Conservation (phyloP, 2,329 filamentous ascomycete genomes). For the Penicillium corylophilum region DNA sequence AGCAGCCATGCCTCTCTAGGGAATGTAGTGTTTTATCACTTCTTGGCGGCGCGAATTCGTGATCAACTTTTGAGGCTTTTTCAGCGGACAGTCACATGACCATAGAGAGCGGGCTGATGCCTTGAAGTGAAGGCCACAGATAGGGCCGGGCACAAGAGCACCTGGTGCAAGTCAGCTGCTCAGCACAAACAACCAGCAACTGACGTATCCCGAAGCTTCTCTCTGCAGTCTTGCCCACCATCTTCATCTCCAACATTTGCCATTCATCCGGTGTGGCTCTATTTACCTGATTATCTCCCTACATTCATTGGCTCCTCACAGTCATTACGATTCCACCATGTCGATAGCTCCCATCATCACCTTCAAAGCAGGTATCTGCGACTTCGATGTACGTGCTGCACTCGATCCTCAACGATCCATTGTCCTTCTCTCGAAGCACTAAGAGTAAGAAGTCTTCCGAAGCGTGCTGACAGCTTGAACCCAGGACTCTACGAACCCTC, state of each 20-base stretch:
- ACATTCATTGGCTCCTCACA: not conserved
- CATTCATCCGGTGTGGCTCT: slow-evolving; percentile 12
- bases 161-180: slow-evolving; percentile 17
- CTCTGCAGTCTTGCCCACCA: slow-evolving; percentile 15
- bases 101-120: not conserved
- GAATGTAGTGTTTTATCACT: too few species aligned
- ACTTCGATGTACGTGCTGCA: slow-evolving; percentile 67
- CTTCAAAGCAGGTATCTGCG: slow-evolving; percentile 92
- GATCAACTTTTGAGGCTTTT: too few species aligned
- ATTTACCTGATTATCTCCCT: not conserved
- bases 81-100: not conserved
- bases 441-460: too few species aligned
- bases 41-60: too few species aligned
- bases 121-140: slow-evolving; percentile 8
- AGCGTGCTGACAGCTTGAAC: slow-evolving; percentile 7
- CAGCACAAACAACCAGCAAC: slow-evolving; percentile 21
- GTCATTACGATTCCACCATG: slow-evolving; percentile 54
- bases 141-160: slow-evolving; percentile 17
- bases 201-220: slow-evolving; percentile 32
- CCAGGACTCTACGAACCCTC: slow-evolving; percentile 58
- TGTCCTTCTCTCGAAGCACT: not conserved
- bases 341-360: slow-evolving; percentile 83
- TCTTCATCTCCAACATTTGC: slow-evolving; percentile 3
- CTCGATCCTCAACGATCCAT: not conserved
- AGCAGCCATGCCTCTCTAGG: too few species aligned